Evolutionary conservation across 768 basidiomycete genomes (phyloP), one percentile per base, ranked within the genome.

Genomic region (Russula olivacea): DNA sequence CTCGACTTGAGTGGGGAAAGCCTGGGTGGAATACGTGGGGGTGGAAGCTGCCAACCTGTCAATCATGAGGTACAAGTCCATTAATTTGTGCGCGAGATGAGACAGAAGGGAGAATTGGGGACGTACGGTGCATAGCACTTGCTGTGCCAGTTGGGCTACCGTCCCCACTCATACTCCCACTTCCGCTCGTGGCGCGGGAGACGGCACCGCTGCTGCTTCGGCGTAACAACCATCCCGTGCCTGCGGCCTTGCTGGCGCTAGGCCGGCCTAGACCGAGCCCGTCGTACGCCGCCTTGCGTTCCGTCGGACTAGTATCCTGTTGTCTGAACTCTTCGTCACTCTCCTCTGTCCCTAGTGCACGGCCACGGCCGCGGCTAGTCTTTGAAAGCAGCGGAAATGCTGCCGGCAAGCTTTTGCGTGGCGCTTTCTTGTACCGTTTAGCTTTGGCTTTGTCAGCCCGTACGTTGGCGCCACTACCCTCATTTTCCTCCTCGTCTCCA

Each of bases 181-280:
- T 88, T 21, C 87, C 83, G 66, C 83, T 61, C 48, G 56, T 58
- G 4, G 65, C 21, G 51, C 30, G 87, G 12, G 89, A 91, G 69
- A 90, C 89, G 1, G 87, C 86, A 15, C 89, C 89, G 66, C 89
- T 91, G 69, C 89, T 91, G 61, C 85, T 90, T 64, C 90, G 79
- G 14, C 90, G 81, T 80, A 87, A 82, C 34, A 91, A 71, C 83
- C 84, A 87, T 45, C 80, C 77, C 52, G 81, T 77, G 32, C 81
- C 77, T 5, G 66, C 65, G 1, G 59, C 59, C 45, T 70, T 69
- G 15, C 68, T 66, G 40, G 59, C 66, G n/a, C 70, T 67, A 15
- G 87, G 87, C 17, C 80, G 79, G 0, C 88, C 89, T 14, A 89
- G 75, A 1, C 89, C 89, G 36, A 91, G 72, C 1, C 84, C 85